A percentile compares a stretch with the other conserved stretches of the same genome.
phyloP scores from a whole-genome alignment of 495 filamentous ascomycete genomes.

The Astrocystis sublimbata region DNA sequence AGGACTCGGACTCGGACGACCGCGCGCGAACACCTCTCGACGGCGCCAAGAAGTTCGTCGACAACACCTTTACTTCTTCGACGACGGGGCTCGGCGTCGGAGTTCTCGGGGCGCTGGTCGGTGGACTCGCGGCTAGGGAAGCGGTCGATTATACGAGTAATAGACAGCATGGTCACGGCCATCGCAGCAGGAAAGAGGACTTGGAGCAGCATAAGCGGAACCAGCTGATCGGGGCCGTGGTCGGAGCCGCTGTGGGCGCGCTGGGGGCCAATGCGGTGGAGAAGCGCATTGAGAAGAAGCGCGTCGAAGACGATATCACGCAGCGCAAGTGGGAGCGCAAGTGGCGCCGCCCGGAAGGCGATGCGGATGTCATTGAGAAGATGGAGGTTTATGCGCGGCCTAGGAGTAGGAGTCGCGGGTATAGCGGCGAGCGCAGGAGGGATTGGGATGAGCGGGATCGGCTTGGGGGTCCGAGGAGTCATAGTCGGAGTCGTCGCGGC shows the following conservation, averaged over 20 bases:
- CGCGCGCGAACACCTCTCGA: slow-evolving; percentile 23
- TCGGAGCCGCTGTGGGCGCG: slow-evolving; percentile 49
- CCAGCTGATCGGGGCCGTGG: slow-evolving; percentile 42
- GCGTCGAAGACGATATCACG: slow-evolving; percentile 27
- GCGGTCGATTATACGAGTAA: slow-evolving; percentile 33
- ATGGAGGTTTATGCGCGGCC: slow-evolving; percentile 24
- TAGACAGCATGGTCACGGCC: slow-evolving; percentile 2
- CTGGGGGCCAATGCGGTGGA: slow-evolving; percentile 50
- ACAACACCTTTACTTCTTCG: slow-evolving; percentile 38
- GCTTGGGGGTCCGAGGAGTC: not conserved
- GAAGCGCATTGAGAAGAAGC: slow-evolving; percentile 38
- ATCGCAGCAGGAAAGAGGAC: slow-evolving; percentile 13
- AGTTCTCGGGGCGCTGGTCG: slow-evolving; percentile 47
- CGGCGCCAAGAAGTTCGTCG: slow-evolving; percentile 33
- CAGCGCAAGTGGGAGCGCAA: slow-evolving; percentile 37
- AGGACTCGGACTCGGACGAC: slow-evolving; percentile 22
- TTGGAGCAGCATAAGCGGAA: slow-evolving; percentile 27
- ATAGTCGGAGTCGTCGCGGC: slow-evolving; percentile 14
- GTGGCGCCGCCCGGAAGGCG: slow-evolving; percentile 20
- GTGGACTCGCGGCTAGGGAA: slow-evolving; percentile 45
- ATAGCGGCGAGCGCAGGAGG: slow-evolving; percentile 7
- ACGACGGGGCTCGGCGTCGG: slow-evolving; percentile 44
- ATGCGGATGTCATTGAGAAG: slow-evolving; percentile 23
- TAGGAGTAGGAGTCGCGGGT: slow-evolving; percentile 15
- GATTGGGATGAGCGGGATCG: slow-evolving; percentile 4